These are phyloP conservation scores for Sutorius eximius DNA, from an alignment of 1,284 basidiomycete genomes.

Conservation along the genomic window DNA sequence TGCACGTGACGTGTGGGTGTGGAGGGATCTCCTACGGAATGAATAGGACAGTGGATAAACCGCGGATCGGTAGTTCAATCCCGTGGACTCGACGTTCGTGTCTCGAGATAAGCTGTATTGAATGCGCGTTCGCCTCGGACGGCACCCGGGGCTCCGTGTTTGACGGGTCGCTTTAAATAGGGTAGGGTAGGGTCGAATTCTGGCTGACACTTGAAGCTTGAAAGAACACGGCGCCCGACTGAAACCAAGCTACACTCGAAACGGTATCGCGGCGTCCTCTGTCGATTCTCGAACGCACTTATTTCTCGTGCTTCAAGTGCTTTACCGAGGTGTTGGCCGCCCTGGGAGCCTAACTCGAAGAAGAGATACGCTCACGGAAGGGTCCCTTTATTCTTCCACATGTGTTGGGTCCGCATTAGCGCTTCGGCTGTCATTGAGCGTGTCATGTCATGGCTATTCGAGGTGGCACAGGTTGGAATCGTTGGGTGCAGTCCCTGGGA, in stretches of 20 bases:
- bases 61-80: not conserved
- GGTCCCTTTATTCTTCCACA: too few relatives aligned
- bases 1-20: not conserved
- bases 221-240: too few relatives aligned
- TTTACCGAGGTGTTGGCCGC: not conserved
- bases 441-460: not conserved
- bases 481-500: not conserved
- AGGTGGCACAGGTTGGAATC: not conserved
- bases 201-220: too few relatives aligned
- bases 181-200: too few relatives aligned
- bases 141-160: not conserved
- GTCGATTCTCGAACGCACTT: not conserved
- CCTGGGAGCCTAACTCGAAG: not conserved
- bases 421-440: too few relatives aligned
- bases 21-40: constrained; percentile 1
- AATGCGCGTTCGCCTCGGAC: not conserved
- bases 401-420: too few relatives aligned
- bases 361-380: not conserved
- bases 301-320: too few relatives aligned
- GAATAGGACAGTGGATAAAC: not conserved
- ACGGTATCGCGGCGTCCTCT: not conserved
- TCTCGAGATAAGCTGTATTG: not conserved
- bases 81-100: not conserved
- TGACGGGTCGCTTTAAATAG: not conserved
- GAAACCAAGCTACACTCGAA: too few relatives aligned